Base-by-base conservation (phyloP, 768 basidiomycete species). In the Cystofilobasidium macerans region DNA sequence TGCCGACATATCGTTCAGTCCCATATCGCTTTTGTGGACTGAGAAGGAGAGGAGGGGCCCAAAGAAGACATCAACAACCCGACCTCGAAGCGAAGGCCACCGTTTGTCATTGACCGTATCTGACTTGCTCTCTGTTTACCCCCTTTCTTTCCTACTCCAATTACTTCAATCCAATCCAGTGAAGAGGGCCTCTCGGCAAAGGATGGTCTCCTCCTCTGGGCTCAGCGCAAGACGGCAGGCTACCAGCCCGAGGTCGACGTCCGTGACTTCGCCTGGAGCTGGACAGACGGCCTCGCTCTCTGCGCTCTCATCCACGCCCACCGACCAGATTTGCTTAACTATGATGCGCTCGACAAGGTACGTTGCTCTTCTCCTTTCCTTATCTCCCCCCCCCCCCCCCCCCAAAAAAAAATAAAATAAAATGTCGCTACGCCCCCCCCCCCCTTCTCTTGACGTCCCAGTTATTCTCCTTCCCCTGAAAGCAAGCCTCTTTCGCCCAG, bases 141-240 rank as follows among this genome's bases (percentile, higher is more conserved):
- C n/a, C n/a, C n/a, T n/a, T n/a, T n/a, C n/a, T 38, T 47, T 35
- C 32, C 16, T 24, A 18, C 9, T 11, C 20, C 18, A 28, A 30
- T 14, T 26, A 45, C 61, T 20, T 22, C n/a, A 4, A 22, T 59
- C 9, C 22, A 12, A n/a, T 65, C 70, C 75, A 97, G 94, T 71
- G 91, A 93, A 81, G 95, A 98, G 78, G 95, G 95, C 64, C 82
- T 97, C n/a, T 92, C 92, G 13, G 95, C 95, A 1, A 95, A 97
- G 77, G 95, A 98, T 74, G 95, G 95, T 38, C 81, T 99, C 14
- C 79, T 99, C 5, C 82, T 99, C 4, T 99, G 95, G 95, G 95
- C 93, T 79, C 95, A 98, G 73, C 85, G 95, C 62, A 95, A 94
- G 77, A 99, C 95, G 0, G 84, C 82, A 38, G 84, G 85, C 0